These are phyloP conservation scores for Patellifolia procumbens DNA, from an alignment of 179 eudicot genomes.

Conservation along the genomic window DNA sequence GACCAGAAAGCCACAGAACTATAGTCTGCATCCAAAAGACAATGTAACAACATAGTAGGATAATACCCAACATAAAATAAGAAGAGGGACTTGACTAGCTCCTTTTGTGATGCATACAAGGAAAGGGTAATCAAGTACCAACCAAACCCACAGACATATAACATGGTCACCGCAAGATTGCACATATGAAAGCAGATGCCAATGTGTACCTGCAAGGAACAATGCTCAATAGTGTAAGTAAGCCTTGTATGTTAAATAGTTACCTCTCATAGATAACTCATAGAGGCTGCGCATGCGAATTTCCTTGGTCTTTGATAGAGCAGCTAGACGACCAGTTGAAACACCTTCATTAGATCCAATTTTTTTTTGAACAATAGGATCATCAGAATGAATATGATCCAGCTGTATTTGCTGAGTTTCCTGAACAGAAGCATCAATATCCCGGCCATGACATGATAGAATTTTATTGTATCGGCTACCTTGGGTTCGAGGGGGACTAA, in stretches of 20 bases:
- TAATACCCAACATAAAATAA: not conserved
- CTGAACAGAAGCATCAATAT: conserved; percentile 19
- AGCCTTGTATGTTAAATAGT: not conserved
- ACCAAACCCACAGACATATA: not conserved
- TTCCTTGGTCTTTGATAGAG: conserved; percentile 45
- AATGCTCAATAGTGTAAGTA: conserved; percentile 1
- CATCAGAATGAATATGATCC: conserved; percentile 28
- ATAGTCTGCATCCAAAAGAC: conserved; percentile 14
- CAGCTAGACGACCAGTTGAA: conserved; percentile 19
- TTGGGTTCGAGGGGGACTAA: conserved; percentile 18
- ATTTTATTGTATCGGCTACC: conserved; percentile 24
- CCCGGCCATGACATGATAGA: conserved; percentile 15
- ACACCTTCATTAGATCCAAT: conserved; percentile 17
- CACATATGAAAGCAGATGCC: conserved; percentile 15
- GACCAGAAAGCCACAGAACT: not conserved
- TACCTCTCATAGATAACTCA: conserved; percentile 58
- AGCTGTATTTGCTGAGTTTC: conserved; percentile 24
- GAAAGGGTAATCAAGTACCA: not conserved
- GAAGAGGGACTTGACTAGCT: conserved; percentile 5
- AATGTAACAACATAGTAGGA: not conserved
- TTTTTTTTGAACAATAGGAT: conserved; percentile 15
- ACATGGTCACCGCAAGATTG: conserved; percentile 1
- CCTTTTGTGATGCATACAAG: not conserved
- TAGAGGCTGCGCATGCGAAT: conserved; percentile 55
- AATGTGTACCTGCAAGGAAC: not conserved